Evolutionary conservation across 257 asterid genomes (phyloP).

Genomic region (Hygrophila difformis): DNA sequence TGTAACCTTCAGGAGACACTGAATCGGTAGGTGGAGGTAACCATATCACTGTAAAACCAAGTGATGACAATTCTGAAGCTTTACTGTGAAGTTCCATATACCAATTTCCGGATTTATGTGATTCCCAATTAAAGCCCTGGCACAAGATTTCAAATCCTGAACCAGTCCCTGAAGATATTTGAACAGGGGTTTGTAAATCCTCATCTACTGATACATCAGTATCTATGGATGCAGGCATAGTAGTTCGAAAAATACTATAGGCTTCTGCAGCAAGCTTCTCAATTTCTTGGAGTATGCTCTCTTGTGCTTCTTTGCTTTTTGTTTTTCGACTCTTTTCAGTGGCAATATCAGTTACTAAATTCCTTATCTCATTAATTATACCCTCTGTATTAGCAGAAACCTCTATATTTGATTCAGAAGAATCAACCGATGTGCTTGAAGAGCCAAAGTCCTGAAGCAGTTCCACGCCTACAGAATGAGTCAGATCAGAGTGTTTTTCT

Average conservation of each 20-base stretch:
- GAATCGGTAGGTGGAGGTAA: slow-evolving; percentile 98
- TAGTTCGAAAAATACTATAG: slow-evolving; percentile 72
- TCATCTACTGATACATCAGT: slow-evolving; percentile 32
- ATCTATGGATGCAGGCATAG: slow-evolving; percentile 43
- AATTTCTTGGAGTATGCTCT: slow-evolving; percentile 87
- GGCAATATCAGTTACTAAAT: slow-evolving; percentile 63
- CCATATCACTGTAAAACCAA: slow-evolving; percentile 91
- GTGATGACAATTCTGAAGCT: slow-evolving; percentile 61
- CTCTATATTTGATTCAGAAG: slow-evolving; percentile 30
- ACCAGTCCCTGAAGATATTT: slow-evolving; percentile 76
- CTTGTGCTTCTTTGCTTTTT: slow-evolving; percentile 58
- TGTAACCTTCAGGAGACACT: slow-evolving; percentile 96
- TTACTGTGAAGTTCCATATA: slow-evolving; percentile 63
- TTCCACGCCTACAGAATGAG: slow-evolving; percentile 22
- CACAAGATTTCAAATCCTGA: slow-evolving; percentile 79
- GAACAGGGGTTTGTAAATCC: slow-evolving; percentile 28
- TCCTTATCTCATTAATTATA: slow-evolving; percentile 68
- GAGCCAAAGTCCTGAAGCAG: slow-evolving; percentile 22
- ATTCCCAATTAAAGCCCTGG: slow-evolving; percentile 98
- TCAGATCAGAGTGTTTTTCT: slow-evolving; percentile 17
- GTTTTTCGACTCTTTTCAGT: slow-evolving; percentile 49
- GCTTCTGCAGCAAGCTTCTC: slow-evolving; percentile 99
- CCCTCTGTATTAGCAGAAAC: slow-evolving; percentile 49
- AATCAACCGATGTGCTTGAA: slow-evolving; percentile 17
- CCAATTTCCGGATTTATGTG: slow-evolving; percentile 92